These are phyloP conservation scores for Gossypium anomalum DNA, from an alignment of 345 rosid species.

Conservation along the genomic window DNA sequence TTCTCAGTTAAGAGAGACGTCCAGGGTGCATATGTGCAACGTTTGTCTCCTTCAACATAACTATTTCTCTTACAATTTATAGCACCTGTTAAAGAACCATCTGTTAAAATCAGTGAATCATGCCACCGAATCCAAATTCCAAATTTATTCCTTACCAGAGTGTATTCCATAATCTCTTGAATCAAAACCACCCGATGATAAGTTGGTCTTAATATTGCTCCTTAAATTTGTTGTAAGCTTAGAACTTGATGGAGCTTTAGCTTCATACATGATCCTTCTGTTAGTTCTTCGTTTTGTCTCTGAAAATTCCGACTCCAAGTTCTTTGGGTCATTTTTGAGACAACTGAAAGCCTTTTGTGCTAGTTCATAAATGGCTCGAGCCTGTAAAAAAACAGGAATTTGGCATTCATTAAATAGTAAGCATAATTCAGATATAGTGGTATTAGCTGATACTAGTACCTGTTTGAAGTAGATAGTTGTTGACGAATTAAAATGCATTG, in stretches of 20 bases:
- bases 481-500: constrained; percentile 61
- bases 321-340: constrained; percentile 44
- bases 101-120: constrained; percentile 2
- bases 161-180: constrained; percentile 18
- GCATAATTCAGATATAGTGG: not conserved
- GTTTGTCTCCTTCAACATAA: constrained; percentile 33
- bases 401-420: constrained; percentile 12
- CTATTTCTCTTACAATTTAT: constrained; percentile 19
- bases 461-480: constrained; percentile 52
- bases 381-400: constrained; percentile 32
- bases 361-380: constrained; percentile 53
- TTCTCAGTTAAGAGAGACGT: constrained; percentile 18
- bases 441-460: constrained; percentile 29
- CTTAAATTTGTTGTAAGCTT: constrained; percentile 26
- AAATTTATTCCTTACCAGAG: too few relatives aligned
- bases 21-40: constrained; percentile 37
- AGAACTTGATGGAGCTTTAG: constrained; percentile 15
- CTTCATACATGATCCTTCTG: constrained; percentile 30
- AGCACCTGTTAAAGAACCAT: constrained; percentile 24
- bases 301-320: constrained; percentile 38
- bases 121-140: not conserved
- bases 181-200: constrained; percentile 20
- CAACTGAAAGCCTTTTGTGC: constrained; percentile 51
- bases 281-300: constrained; percentile 38
- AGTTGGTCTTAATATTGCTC: not conserved